A percentile compares a stretch with the other conserved stretches of the same genome.
Evolutionary conservation across 2,329 filamentous ascomycete species (phyloP).

Genomic region (Epichloe sibirici): DNA sequence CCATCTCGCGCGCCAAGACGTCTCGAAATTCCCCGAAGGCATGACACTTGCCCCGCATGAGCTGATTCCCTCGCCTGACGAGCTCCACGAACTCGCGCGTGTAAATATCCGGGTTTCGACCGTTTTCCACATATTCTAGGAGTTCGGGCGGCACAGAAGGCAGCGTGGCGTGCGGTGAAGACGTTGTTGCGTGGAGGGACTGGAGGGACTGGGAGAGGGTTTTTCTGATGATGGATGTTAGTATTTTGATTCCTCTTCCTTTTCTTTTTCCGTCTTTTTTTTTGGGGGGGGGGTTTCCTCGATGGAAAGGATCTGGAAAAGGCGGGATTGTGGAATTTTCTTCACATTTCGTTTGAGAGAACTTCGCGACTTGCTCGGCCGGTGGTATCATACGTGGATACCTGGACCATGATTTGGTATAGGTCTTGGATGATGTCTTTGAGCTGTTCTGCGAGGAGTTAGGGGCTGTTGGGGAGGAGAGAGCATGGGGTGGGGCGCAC

Average conservation of each 20-base stretch:
- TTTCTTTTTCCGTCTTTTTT: neutral
- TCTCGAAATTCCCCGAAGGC: constrained; percentile 52
- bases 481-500: constrained; percentile 13
- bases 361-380: constrained; percentile 41
- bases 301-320: neutral
- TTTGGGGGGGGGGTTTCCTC: neutral
- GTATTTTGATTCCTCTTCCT: neutral
- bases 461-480: neutral
- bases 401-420: constrained; percentile 51
- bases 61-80: constrained; percentile 52
- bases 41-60: constrained; percentile 50
- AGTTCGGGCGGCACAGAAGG: constrained; percentile 49
- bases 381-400: constrained; percentile 46
- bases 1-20: constrained; percentile 47
- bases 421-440: constrained; percentile 52
- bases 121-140: constrained; percentile 57
- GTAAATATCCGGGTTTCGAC: constrained; percentile 63
- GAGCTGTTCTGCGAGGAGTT: constrained; percentile 34
- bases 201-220: constrained; percentile 27
- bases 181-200: constrained; percentile 27
- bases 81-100: constrained; percentile 63
- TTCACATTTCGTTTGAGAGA: constrained; percentile 39
- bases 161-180: constrained; percentile 26
- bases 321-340: constrained; percentile 2
- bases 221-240: constrained; percentile 18